Evolutionary conservation across 768 basidiomycete genomes (phyloP).

Genomic region (Serendipita indica): DNA sequence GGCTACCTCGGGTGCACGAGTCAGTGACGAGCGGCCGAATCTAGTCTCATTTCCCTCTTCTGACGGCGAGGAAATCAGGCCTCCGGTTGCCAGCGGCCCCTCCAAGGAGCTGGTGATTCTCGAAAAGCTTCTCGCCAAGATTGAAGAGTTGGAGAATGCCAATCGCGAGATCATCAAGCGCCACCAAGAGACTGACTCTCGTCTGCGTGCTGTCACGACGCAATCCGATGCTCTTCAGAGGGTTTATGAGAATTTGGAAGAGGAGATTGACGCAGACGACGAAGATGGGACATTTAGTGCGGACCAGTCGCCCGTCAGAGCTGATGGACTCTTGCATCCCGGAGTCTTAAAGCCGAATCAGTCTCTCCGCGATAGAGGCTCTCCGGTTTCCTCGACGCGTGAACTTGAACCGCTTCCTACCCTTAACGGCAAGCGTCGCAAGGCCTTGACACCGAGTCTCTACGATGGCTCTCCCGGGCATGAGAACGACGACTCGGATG

Average conservation of each 20-base stretch:
- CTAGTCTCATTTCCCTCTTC: background rate
- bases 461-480: background rate
- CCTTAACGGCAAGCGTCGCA: too few relatives aligned
- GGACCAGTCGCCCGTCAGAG: conserved; percentile 5
- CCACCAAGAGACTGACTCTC: conserved; percentile 44
- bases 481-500: background rate
- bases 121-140: conserved; percentile 57
- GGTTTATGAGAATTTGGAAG: conserved; percentile 38
- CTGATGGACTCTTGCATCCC: background rate
- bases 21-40: background rate
- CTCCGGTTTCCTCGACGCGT: background rate
- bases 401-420: too few relatives aligned
- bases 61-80: background rate
- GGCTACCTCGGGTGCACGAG: background rate
- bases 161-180: conserved; percentile 52
- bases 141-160: conserved; percentile 60
- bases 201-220: conserved; percentile 52
- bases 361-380: background rate
- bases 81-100: conserved; percentile 14
- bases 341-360: too few relatives aligned
- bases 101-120: conserved; percentile 34
- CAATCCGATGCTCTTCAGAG: conserved; percentile 57
- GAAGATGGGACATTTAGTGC: background rate
- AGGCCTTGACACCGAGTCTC: too few relatives aligned
- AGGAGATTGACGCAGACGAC: conserved; percentile 29